Percentiles rank a stretch among this genome's conserved stretches.
Evolutionary conservation across 352 stramenopile species (phyloP).

Genomic region (Chrysophaeum taylorii): DNA sequence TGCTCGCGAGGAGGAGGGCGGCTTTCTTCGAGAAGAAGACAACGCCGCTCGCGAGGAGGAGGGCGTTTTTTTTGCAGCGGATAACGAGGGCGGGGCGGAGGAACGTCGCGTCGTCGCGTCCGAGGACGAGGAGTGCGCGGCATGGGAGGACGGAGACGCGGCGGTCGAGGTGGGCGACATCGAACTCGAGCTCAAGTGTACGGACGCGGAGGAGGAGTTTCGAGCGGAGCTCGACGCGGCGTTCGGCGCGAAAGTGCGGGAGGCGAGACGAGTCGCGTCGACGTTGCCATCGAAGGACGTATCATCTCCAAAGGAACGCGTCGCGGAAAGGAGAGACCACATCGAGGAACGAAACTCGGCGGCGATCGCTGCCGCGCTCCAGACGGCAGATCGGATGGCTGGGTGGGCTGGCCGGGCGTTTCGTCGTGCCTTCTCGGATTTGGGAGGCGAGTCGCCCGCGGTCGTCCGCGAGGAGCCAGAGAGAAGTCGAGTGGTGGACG

Average conservation of each 20-base stretch:
- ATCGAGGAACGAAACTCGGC: conserved; percentile 27
- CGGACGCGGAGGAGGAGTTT: background rate
- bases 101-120: conserved; percentile 24
- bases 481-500: too few species aligned
- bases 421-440: conserved; percentile 40
- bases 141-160: background rate
- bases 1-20: conserved; percentile 30
- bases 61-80: background rate
- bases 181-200: background rate
- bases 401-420: conserved; percentile 61
- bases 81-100: background rate
- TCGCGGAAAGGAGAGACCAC: too few species aligned
- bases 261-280: too few species aligned
- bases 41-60: conserved; percentile 12
- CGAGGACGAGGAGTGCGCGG: conserved; percentile 39
- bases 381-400: conserved; percentile 51
- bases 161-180: background rate
- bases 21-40: conserved; percentile 40
- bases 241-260: background rate
- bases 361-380: conserved; percentile 47
- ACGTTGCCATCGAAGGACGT: too few species aligned
- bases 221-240: background rate
- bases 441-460: background rate
- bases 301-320: too few species aligned
- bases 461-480: too few species aligned